A percentile compares a stretch with the other conserved stretches of the same genome.
Evolutionary conservation across 148 eudicot genomes (phyloP).

Genomic region (Fagopyrum homotropicum): DNA sequence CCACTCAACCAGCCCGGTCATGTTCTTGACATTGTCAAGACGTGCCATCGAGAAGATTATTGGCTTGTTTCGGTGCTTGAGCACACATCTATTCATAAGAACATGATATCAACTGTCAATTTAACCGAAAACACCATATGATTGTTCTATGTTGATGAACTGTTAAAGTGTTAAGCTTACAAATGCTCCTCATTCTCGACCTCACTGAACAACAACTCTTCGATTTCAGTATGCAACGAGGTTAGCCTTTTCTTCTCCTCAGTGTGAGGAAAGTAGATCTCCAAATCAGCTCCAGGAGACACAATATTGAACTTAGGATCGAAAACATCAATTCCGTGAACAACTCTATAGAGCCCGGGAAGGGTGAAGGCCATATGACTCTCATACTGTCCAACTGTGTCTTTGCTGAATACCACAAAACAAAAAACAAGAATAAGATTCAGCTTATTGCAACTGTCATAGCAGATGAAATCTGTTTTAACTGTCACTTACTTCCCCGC

Average conservation of each 20-base stretch:
- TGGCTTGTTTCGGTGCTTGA: constrained; percentile 80
- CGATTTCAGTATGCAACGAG: constrained; percentile 71
- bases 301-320: constrained; percentile 98
- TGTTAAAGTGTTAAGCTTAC: constrained; percentile 27
- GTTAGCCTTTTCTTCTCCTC: constrained; percentile 77
- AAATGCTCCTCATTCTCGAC: constrained; percentile 79
- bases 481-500: constrained; percentile 70
- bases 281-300: constrained; percentile 89
- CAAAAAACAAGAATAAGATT: background rate
- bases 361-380: constrained; percentile 81
- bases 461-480: background rate
- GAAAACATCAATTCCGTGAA: constrained; percentile 89
- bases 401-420: constrained; percentile 55
- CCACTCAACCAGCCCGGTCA: constrained; percentile 87
- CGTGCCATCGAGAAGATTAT: constrained; percentile 95
- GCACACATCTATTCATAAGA: constrained; percentile 41
- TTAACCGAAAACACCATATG: constrained; percentile 29
- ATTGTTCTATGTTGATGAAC: background rate
- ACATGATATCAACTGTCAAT: too few species aligned
- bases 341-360: constrained; percentile 98
- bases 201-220: constrained; percentile 71
- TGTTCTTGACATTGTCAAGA: constrained; percentile 84
- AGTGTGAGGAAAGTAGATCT: constrained; percentile 71
- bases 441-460: background rate
- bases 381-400: constrained; percentile 95